Percentiles rank a stretch among this genome's conserved stretches.
Evolutionary conservation across 2,329 filamentous ascomycete genomes (phyloP).

Genomic region (Verticillium klebahnii): DNA sequence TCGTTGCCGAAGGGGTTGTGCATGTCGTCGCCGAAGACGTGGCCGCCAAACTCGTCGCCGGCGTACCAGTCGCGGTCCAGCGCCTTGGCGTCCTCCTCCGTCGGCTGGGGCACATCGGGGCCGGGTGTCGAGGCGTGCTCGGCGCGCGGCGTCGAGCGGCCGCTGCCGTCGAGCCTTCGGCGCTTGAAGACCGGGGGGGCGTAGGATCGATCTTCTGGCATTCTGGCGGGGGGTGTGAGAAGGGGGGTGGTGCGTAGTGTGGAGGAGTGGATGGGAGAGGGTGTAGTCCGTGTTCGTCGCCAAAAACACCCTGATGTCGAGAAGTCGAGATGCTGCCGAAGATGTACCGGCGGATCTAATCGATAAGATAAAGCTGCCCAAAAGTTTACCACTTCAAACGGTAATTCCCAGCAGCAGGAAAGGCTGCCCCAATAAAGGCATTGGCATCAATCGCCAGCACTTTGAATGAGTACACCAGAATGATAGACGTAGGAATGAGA

Average conservation of each 20-base stretch:
- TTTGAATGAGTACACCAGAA: no score
- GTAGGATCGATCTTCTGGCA: conserved; percentile 25
- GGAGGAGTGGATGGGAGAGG: not conserved
- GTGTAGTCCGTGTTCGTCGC: not conserved
- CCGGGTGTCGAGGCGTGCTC: conserved; percentile 28
- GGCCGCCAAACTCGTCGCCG: conserved; percentile 74
- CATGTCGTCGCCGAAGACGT: conserved; percentile 85
- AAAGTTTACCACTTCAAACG: no score
- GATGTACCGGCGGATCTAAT: not conserved
- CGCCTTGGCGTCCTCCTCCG: conserved; percentile 66
- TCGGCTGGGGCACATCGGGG: conserved; percentile 55
- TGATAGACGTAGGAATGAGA: no score
- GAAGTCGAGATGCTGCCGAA: not conserved
- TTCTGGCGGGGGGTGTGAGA: conserved; percentile 6
- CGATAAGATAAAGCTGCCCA: not conserved
- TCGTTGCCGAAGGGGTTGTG: conserved; percentile 87
- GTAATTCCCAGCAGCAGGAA: no score
- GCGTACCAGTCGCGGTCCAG: conserved; percentile 92
- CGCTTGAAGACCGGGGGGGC: conserved; percentile 52
- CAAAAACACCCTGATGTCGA: not conserved
- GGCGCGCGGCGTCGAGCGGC: conserved; percentile 36
- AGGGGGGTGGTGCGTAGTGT: not conserved
- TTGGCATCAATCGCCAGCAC: no score
- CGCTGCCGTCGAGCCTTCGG: conserved; percentile 53
- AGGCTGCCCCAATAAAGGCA: no score